Percentiles rank a stretch among this genome's conserved stretches.
These are phyloP conservation scores for Phytophthora nicotianae DNA, from an alignment of 352 stramenopile genomes.

Conservation along the genomic window DNA sequence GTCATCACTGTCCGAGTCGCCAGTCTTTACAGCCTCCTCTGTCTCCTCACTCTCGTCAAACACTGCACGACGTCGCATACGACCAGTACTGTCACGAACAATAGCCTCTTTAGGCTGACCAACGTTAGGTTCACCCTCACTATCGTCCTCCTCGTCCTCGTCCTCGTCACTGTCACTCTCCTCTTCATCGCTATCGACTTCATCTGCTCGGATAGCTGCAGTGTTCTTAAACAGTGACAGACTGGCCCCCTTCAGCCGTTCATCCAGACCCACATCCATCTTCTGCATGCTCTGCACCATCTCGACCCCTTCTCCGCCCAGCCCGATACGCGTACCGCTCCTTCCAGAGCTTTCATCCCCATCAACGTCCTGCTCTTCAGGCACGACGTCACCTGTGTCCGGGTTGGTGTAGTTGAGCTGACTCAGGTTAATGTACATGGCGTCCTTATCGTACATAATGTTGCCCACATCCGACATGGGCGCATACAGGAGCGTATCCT, in stretches of 20 bases:
- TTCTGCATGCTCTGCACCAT: conserved; percentile 96
- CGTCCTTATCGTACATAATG: conserved; percentile 99
- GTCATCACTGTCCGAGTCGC: conserved; percentile 37
- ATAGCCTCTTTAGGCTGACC: conserved; percentile 71
- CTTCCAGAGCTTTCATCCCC: conserved; percentile 14
- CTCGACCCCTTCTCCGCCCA: conserved; percentile 86
- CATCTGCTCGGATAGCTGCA: conserved; percentile 79
- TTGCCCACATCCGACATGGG: conserved; percentile 95
- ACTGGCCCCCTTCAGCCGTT: conserved; percentile 93
- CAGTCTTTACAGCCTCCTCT: conserved; percentile 22
- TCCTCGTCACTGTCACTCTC: conserved; percentile 52
- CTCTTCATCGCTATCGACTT: conserved; percentile 74
- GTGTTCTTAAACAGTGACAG: conserved; percentile 97
- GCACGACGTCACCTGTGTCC: conserved; percentile 75
- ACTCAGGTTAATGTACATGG: conserved; percentile 98
- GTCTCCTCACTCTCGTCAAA: conserved; percentile 67
- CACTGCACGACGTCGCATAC: conserved; percentile 77
- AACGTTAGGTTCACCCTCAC: conserved; percentile 46
- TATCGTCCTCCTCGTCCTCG: conserved; percentile 59
- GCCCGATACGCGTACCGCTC: conserved; percentile 41
- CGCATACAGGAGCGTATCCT: conserved; percentile 93
- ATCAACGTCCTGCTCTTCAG: conserved; percentile 59
- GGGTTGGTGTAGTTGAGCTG: conserved; percentile 95
- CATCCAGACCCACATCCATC: conserved; percentile 91
- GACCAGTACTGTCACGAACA: conserved; percentile 70